Percentiles rank a stretch among this genome's conserved stretches.
These are phyloP conservation scores for Domatiomyces catenatus DNA, from an alignment of 2,329 filamentous ascomycete genomes.

Conservation along the genomic window DNA sequence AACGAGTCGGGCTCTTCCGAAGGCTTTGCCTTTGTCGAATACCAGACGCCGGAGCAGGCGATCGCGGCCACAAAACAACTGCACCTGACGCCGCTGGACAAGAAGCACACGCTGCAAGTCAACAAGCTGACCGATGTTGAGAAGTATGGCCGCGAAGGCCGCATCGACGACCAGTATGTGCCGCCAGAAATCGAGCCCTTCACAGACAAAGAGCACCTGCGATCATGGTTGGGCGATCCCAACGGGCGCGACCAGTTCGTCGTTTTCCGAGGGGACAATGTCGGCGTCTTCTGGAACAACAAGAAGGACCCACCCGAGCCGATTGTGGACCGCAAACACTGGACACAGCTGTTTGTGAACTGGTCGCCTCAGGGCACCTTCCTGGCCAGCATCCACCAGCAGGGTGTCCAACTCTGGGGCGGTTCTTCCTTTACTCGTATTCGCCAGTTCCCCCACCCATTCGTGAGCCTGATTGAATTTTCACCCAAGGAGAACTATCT, in stretches of 20 bases:
- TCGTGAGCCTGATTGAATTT: slow-evolving; percentile 90
- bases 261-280: slow-evolving; percentile 81
- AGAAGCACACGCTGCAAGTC: slow-evolving; percentile 85
- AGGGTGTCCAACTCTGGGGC: slow-evolving; percentile 96
- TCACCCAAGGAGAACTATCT: slow-evolving; percentile 86
- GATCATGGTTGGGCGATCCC: slow-evolving; percentile 80
- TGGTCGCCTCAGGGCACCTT: slow-evolving; percentile 95
- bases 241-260: slow-evolving; percentile 89
- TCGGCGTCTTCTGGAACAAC: slow-evolving; percentile 97
- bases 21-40: slow-evolving; percentile 97
- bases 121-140: slow-evolving; percentile 99
- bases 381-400: slow-evolving; percentile 83
- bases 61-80: slow-evolving; percentile 77
- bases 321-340: slow-evolving; percentile 82
- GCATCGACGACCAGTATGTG: slow-evolving; percentile 80
- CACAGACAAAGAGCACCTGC: slow-evolving; percentile 79
- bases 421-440: slow-evolving; percentile 77
- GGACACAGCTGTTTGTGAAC: slow-evolving; percentile 96
- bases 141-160: slow-evolving; percentile 83
- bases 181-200: slow-evolving; percentile 72
- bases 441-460: slow-evolving; percentile 86
- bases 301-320: slow-evolving; percentile 79
- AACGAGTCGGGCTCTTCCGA: slow-evolving; percentile 73
- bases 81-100: slow-evolving; percentile 76
- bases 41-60: slow-evolving; percentile 77